Evolutionary conservation across 2,329 filamentous ascomycete genomes (phyloP).

Genomic region (Westerdykella aurantiaca): DNA sequence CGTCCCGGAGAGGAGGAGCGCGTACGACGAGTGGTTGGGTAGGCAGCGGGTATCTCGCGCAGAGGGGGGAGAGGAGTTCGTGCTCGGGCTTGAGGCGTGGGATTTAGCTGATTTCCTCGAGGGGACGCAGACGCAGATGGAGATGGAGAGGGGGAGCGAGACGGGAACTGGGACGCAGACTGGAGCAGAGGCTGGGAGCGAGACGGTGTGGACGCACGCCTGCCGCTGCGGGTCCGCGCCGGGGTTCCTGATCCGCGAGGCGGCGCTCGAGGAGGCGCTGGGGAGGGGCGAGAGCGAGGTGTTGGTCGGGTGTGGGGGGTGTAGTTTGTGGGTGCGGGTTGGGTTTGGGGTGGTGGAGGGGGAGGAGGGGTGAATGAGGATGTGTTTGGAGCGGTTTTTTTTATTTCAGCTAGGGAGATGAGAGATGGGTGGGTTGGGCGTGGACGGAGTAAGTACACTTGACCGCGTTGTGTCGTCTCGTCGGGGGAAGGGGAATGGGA

Average conservation of each 20-base stretch:
- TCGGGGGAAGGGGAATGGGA: too few relatives aligned
- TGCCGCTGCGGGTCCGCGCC: slow-evolving; percentile 48
- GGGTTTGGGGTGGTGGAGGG: slow-evolving; percentile 50
- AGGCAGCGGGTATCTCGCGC: neutral
- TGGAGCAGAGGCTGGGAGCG: too few relatives aligned
- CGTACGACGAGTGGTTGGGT: slow-evolving; percentile 34
- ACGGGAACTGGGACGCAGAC: too few relatives aligned
- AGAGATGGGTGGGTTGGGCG: too few relatives aligned
- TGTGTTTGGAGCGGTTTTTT: too few relatives aligned
- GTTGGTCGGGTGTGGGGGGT: slow-evolving; percentile 55
- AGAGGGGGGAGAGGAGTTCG: slow-evolving; percentile 13
- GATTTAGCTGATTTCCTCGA: slow-evolving; percentile 50
- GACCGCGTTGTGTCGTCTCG: too few relatives aligned
- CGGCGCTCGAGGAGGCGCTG: slow-evolving; percentile 48
- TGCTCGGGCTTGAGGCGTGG: slow-evolving; percentile 51
- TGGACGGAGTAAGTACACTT: too few relatives aligned
- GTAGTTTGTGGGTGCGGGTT: slow-evolving; percentile 59
- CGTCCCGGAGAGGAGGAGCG: slow-evolving; percentile 38
- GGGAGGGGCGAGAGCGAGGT: slow-evolving; percentile 53
- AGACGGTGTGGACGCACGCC: too few relatives aligned
- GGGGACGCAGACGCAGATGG: slow-evolving; percentile 1
- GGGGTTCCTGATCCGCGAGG: slow-evolving; percentile 52
- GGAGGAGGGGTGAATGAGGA: slow-evolving; percentile 6
- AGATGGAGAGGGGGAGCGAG: slow-evolving; percentile 47
- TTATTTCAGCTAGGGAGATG: too few relatives aligned